These are phyloP conservation scores for Yamadazyma scolyti DNA, from an alignment of 805 yeast genomes.

Conservation along the genomic window DNA sequence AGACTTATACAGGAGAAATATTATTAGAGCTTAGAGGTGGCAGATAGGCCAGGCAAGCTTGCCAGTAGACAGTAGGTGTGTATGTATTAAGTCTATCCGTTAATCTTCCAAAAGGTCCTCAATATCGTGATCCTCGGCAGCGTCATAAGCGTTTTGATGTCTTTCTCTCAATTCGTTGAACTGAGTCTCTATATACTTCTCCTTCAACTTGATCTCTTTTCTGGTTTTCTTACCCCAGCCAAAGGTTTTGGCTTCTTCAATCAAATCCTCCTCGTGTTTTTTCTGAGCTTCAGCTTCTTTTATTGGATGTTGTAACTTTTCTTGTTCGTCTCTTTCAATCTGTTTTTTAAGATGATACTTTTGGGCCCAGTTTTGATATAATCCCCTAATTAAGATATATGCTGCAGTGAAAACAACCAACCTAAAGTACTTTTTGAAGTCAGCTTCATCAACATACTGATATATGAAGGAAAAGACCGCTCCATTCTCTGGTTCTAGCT, in stretches of 20 bases:
- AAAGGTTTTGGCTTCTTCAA: slow-evolving; percentile 45
- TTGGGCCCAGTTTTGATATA: slow-evolving; percentile 55
- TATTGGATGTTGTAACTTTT: slow-evolving; percentile 34
- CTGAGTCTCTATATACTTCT: slow-evolving; percentile 48
- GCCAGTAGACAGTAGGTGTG: no score
- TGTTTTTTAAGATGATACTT: slow-evolving; percentile 48
- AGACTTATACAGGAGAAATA: no score
- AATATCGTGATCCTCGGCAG: slow-evolving; percentile 62
- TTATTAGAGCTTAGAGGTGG: no score
- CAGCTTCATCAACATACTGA: slow-evolving; percentile 35
- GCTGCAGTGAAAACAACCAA: slow-evolving; percentile 57
- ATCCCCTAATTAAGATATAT: slow-evolving; percentile 55
- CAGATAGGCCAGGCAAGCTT: no score
- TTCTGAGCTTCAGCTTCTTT: slow-evolving; percentile 33
- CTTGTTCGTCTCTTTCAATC: slow-evolving; percentile 44
- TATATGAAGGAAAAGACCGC: no score
- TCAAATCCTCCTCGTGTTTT: slow-evolving; percentile 23
- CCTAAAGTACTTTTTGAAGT: slow-evolving; percentile 43
- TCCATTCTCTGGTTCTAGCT: no score
- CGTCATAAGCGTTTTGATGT: slow-evolving; percentile 44
- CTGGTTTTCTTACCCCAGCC: slow-evolving; percentile 84
- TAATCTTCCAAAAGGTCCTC: slow-evolving; percentile 63
- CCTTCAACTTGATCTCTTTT: slow-evolving; percentile 51
- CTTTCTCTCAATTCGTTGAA: slow-evolving; percentile 34
- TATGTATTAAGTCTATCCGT: no score